A percentile compares a stretch with the other conserved stretches of the same genome.
phyloP scores from a whole-genome alignment of 495 filamentous ascomycete species.

The Hypomontagnella submonticulosa region DNA sequence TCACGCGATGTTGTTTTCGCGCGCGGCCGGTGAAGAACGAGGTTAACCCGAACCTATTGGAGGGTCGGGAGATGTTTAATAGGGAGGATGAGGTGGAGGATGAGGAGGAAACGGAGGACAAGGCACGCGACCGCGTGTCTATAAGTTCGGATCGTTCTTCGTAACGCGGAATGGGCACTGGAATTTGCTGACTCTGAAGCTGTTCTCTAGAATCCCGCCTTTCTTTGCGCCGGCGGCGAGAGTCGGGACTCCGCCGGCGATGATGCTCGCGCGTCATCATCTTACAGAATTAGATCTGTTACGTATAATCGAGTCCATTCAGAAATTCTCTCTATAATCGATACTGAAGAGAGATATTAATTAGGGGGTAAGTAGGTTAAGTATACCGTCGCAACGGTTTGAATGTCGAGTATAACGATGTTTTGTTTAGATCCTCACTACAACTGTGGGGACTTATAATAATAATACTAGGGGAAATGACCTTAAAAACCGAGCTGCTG shows the following conservation, averaged over 20 bases:
- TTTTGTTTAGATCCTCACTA: constrained; percentile 42
- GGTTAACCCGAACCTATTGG: constrained; percentile 53
- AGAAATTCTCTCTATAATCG: constrained; percentile 30
- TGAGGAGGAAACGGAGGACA: constrained; percentile 56
- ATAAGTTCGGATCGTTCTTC: constrained; percentile 41
- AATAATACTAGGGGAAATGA: constrained; percentile 20
- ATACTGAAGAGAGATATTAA: constrained; percentile 32
- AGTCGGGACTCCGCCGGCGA: constrained; percentile 60
- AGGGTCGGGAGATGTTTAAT: constrained; percentile 57
- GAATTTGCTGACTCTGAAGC: constrained; percentile 43
- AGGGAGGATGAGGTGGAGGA: constrained; percentile 58
- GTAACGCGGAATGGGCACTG: constrained; percentile 20
- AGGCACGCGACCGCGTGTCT: constrained; percentile 49
- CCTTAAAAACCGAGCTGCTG: constrained; percentile 28
- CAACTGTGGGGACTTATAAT: constrained; percentile 35
- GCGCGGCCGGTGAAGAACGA: constrained; percentile 54
- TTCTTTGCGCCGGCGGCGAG: constrained; percentile 60
- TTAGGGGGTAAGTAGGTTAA: constrained; percentile 11
- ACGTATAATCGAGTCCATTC: constrained; percentile 40
- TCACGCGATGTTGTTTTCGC: constrained; percentile 48
- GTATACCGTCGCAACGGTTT: constrained; percentile 38
- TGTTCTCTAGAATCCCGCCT: constrained; percentile 59
- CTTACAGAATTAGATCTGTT: constrained; percentile 37
- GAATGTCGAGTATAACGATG: constrained; percentile 35
- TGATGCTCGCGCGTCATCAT: constrained; percentile 60